phyloP scores from a whole-genome alignment of 768 basidiomycete genomes.

The Hemileccinum impolitum region DNA sequence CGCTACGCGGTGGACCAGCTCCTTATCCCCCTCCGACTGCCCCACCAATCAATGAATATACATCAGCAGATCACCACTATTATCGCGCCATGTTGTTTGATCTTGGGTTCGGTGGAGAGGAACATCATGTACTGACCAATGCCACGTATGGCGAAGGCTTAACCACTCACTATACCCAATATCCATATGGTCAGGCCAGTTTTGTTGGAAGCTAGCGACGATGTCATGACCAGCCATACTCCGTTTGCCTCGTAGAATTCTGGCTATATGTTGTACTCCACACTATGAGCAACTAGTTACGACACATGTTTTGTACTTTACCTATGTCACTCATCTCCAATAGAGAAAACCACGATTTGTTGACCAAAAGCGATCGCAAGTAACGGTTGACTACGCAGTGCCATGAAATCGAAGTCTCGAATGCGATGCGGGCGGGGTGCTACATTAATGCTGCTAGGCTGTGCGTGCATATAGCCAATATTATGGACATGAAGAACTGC shows the following conservation, averaged over 20 bases:
- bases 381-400: slow-evolving; percentile 54
- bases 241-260: slow-evolving; percentile 4
- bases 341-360: slow-evolving; percentile 56
- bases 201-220: slow-evolving; percentile 20
- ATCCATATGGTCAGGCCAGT: slow-evolving; percentile 30
- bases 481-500: slow-evolving; percentile 72
- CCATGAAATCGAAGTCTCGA: slow-evolving; percentile 76
- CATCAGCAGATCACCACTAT: slow-evolving; percentile 61
- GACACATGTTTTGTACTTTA: slow-evolving; percentile 21
- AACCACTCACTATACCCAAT: slow-evolving; percentile 31
- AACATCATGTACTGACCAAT: slow-evolving; percentile 22
- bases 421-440: slow-evolving; percentile 62
- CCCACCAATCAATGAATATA: slow-evolving; percentile 19
- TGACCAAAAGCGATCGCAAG: slow-evolving; percentile 66
- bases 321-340: slow-evolving; percentile 51
- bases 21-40: slow-evolving; percentile 35
- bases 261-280: slow-evolving; percentile 2
- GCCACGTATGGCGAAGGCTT: slow-evolving; percentile 34
- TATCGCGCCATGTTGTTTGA: slow-evolving; percentile 75
- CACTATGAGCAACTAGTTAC: slow-evolving; percentile 15
- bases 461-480: slow-evolving; percentile 56
- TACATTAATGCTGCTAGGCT: slow-evolving; percentile 57
- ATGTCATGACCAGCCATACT: neutral
- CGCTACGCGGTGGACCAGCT: slow-evolving; percentile 13
- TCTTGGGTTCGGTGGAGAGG: slow-evolving; percentile 57